Evolutionary conservation across 768 basidiomycete species (phyloP).

Genomic region (Psilocybe subaeruginosa): DNA sequence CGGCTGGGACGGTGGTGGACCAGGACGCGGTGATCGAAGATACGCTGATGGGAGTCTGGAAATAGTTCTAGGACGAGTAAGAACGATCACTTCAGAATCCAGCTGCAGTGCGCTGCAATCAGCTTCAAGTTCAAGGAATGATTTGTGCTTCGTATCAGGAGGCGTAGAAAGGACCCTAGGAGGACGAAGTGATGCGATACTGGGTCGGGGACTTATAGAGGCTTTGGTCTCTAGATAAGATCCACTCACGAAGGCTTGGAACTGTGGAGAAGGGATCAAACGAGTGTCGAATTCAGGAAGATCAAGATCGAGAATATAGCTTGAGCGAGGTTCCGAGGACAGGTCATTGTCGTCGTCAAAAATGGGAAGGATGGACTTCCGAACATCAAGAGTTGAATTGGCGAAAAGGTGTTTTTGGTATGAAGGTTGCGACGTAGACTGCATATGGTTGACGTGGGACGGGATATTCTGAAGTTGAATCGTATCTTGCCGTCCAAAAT

Average conservation of each 20-base stretch:
- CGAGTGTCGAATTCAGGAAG: background rate
- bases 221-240: background rate
- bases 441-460: background rate
- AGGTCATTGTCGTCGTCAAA: slow-evolving; percentile 2
- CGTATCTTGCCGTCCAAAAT: background rate
- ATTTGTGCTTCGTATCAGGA: background rate
- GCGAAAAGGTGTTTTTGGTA: background rate
- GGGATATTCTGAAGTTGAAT: background rate
- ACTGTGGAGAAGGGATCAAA: background rate
- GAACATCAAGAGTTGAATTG: background rate
- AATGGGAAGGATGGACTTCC: background rate
- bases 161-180: background rate
- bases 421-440: background rate
- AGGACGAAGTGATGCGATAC: background rate
- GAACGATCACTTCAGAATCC: background rate
- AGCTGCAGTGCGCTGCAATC: slow-evolving; percentile 1
- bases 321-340: background rate
- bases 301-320: background rate
- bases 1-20: background rate
- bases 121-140: background rate
- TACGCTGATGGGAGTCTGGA: background rate
- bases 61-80: background rate
- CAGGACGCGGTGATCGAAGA: background rate
- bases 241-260: background rate
- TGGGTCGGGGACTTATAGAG: background rate